These are phyloP conservation scores for Grosmannia penicillata DNA, from an alignment of 2,329 filamentous ascomycete species.

Conservation along the genomic window DNA sequence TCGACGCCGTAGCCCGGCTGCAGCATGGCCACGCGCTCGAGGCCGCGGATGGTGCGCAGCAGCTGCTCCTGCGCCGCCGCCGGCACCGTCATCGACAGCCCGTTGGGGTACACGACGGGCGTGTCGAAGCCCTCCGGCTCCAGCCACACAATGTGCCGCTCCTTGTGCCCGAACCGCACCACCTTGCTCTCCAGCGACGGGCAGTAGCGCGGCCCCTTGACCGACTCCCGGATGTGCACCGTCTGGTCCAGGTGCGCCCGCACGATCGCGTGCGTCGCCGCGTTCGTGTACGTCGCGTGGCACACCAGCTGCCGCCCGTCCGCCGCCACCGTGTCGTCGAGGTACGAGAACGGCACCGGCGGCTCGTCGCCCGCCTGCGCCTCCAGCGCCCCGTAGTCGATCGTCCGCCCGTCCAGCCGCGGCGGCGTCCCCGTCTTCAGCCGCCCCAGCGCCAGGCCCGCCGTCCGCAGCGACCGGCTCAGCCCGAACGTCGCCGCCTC, in stretches of 20 bases:
- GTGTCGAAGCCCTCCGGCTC: conserved; percentile 91
- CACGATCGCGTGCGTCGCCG: conserved; percentile 67
- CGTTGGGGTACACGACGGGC: conserved; percentile 87
- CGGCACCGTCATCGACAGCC: conserved; percentile 92
- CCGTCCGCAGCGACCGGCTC: conserved; percentile 76
- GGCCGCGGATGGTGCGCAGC: conserved; percentile 72
- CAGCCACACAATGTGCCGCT: conserved; percentile 83
- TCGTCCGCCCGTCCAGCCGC: conserved; percentile 65
- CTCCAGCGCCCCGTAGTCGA: conserved; percentile 61
- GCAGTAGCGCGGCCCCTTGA: conserved; percentile 89
- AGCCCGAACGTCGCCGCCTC: conserved; percentile 86
- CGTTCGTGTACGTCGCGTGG: conserved; percentile 77
- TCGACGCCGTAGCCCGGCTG: conserved; percentile 95
- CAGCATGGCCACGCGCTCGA: conserved; percentile 82
- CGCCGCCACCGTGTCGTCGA: conserved; percentile 66
- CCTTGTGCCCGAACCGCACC: conserved; percentile 69
- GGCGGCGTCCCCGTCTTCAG: conserved; percentile 95
- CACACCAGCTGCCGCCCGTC: conserved; percentile 55
- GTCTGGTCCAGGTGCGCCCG: conserved; percentile 86
- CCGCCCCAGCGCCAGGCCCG: conserved; percentile 77
- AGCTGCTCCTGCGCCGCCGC: conserved; percentile 72
- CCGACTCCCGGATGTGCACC: conserved; percentile 88
- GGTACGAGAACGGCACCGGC: conserved; percentile 79
- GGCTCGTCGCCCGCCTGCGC: conserved; percentile 70
- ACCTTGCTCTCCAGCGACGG: conserved; percentile 92